phyloP scores from a whole-genome alignment of 306 rosid species.

The Acmispon strigosus region DNA sequence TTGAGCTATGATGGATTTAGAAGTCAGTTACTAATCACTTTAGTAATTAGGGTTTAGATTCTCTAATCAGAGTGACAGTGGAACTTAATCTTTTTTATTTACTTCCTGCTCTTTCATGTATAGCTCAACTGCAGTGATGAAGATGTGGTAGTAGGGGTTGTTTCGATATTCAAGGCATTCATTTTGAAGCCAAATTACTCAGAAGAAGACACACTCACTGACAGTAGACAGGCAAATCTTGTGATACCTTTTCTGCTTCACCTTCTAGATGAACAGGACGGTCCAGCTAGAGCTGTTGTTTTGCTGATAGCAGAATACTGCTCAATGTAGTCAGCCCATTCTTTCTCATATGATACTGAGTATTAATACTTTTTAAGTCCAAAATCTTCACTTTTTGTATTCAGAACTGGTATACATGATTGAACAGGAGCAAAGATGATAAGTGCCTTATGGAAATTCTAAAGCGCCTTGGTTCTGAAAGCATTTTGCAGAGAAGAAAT shows the following conservation, averaged over 20 bases:
- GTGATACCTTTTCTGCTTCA: constrained; percentile 58
- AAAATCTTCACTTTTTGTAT: neutral
- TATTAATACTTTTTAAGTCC: neutral
- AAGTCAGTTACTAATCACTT: neutral
- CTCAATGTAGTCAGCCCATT: constrained; percentile 50
- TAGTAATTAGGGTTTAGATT: constrained; percentile 10
- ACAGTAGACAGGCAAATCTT: constrained; percentile 42
- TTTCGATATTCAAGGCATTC: constrained; percentile 66
- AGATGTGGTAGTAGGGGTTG: constrained; percentile 59
- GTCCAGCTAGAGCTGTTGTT: constrained; percentile 72
- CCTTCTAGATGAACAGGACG: constrained; percentile 83
- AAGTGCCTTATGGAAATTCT: constrained; percentile 65
- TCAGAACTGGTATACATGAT: constrained; percentile 28
- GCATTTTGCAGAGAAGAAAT: constrained; percentile 66
- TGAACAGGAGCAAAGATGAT: constrained; percentile 55
- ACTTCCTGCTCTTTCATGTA: constrained; percentile 15
- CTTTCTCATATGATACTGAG: constrained; percentile 13
- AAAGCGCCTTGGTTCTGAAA: constrained; percentile 54
- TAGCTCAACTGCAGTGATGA: constrained; percentile 69
- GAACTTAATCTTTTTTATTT: constrained; percentile 5
- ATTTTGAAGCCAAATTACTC: constrained; percentile 51
- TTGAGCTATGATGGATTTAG: neutral
- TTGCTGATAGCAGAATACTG: constrained; percentile 80
- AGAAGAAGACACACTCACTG: constrained; percentile 38
- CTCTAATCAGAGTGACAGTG: neutral